Conservation (phyloP, 495 filamentous ascomycete species). For the Amphirosellinia nigrospora region DNA sequence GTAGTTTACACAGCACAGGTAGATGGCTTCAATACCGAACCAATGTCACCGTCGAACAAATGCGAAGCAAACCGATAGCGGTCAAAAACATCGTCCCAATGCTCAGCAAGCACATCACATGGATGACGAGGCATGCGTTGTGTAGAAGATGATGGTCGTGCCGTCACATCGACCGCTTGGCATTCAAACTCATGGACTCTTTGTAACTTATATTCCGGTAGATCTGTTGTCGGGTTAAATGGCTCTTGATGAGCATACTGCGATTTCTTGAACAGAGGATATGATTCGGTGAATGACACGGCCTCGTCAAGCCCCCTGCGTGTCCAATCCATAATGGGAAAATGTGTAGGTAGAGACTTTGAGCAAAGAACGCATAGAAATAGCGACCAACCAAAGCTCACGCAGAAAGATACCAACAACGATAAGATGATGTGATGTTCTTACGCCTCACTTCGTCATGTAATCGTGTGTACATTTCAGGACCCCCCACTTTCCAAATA, state of each 20-base stretch:
- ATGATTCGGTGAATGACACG: constrained; percentile 2
- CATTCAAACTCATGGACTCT: neutral
- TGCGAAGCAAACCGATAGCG: constrained; percentile 4
- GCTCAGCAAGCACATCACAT: constrained; percentile 1
- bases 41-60: neutral
- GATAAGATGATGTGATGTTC: neutral
- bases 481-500: constrained; percentile 1
- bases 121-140: neutral
- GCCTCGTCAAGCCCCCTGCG: neutral
- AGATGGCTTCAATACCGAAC: neutral
- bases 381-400: neutral
- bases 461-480: neutral
- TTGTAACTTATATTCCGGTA: neutral
- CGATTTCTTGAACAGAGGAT: neutral
- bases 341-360: neutral
- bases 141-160: neutral
- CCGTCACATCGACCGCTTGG: neutral
- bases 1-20: neutral
- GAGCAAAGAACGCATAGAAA: neutral
- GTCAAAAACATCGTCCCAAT: constrained; percentile 5
- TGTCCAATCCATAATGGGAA: constrained; percentile 1
- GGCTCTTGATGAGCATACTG: neutral
- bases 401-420: neutral
- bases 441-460: neutral
- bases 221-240: constrained; percentile 4